Percentiles rank a stretch among this genome's conserved stretches.
These are phyloP conservation scores for Chrysosporium keratinophilum DNA, from an alignment of 2,329 filamentous ascomycete genomes.

Conservation along the genomic window DNA sequence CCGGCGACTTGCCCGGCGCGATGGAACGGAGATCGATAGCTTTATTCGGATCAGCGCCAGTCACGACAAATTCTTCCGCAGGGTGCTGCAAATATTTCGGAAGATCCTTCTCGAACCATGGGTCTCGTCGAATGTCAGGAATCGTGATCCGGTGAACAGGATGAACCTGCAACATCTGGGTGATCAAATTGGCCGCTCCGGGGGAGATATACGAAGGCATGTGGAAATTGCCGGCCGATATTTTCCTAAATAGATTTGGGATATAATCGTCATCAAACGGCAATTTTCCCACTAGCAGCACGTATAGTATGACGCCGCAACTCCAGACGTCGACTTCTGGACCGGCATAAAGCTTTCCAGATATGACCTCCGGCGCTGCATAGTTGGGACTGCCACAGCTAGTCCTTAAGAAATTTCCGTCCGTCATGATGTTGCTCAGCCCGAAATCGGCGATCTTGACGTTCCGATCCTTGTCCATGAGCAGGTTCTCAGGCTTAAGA, in stretches of 20 bases:
- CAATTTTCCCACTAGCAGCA: constrained; percentile 55
- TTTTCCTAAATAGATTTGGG: constrained; percentile 93
- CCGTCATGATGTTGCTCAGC: constrained; percentile 98
- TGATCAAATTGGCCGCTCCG: constrained; percentile 64
- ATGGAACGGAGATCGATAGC: constrained; percentile 76
- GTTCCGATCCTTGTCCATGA: constrained; percentile 89
- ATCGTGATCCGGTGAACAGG: constrained; percentile 91
- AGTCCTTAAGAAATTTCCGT: constrained; percentile 97
- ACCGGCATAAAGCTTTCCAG: constrained; percentile 91
- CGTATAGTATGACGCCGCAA: constrained; percentile 57
- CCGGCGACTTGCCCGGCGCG: constrained; percentile 64
- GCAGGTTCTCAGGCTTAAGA: constrained; percentile 90
- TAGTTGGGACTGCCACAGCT: constrained; percentile 98
- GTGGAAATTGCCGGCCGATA: constrained; percentile 84
- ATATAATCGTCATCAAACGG: constrained; percentile 99
- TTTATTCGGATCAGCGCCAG: constrained; percentile 86
- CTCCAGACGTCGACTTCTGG: constrained; percentile 89
- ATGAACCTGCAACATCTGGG: constrained; percentile 89
- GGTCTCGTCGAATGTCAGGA: constrained; percentile 80
- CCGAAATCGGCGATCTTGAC: constrained; percentile 99
- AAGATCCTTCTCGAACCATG: constrained; percentile 85
- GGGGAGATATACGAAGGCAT: constrained; percentile 83
- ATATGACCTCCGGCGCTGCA: constrained; percentile 93
- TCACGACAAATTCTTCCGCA: constrained; percentile 84
- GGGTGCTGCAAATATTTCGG: constrained; percentile 78